Evolutionary conservation across 202 grass and related monocot genomes (phyloP), one percentile per base, ranked within the genome.

Genomic region (Hordeum pubiflorum): DNA sequence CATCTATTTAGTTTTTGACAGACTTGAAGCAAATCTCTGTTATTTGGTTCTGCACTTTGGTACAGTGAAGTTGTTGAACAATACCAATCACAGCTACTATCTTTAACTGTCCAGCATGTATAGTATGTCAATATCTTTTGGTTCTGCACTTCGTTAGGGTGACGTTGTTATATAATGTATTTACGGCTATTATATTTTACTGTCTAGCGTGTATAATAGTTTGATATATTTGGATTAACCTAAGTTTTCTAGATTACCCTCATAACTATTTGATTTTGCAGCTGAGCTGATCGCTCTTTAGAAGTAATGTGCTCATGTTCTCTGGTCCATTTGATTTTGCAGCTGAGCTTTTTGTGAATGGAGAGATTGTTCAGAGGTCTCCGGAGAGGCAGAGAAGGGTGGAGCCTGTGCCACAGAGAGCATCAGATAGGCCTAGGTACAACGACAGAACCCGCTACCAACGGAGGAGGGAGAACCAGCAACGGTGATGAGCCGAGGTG

Each of bases 281-380:
- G 94, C 91, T 58, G 87, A 89, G 32, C 89, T 94, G 15, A 18
- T 7, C 15, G 7, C 5, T 17, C 46, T 39, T 2, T 57, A 2
- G n/a, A 43, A 37, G 7, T 17, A 8, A 18, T 48, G 6, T 56
- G 15, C 32, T 77, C 61, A 81, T 10, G 4, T 2, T 8, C 0
- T 58, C 5, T 17, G 4, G 29, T 63, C 32, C 31, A 77, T 73
- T 15, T 82, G 56, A 24, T 84, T 39, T 76, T 75, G 31, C 89
- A 97, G 94, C 91, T 58, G 94, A 97, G 46, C 89, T 97, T 31
- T 90, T 97, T 83, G 94, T 90, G 4, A 92, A 97, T 22, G 94
- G 94, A 23, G 89, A 94, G 83, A 92, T 94, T 72, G 85, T 97
- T 44, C 91, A 92, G 62, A 92, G 91, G 77, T 14, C 89, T 6